Evolutionary conservation across 495 filamentous ascomycete genomes (phyloP).

Genomic region (Annulohypoxylon stygium): DNA sequence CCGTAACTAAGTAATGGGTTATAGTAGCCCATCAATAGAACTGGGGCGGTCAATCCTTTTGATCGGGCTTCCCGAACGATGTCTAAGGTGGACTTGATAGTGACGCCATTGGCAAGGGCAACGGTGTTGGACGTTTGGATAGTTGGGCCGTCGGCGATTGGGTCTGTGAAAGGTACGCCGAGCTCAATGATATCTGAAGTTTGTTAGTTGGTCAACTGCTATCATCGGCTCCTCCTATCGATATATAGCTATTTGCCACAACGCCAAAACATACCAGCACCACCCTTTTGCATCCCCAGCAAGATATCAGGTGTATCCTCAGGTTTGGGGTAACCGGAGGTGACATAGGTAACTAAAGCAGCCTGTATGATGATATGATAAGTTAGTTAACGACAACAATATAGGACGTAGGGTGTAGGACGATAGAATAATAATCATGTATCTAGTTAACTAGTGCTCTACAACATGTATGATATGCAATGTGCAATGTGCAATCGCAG

Average conservation of each 20-base stretch:
- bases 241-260: conserved; percentile 12
- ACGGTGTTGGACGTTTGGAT: conserved; percentile 92
- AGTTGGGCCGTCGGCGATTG: conserved; percentile 94
- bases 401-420: neutral
- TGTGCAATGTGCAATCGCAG: neutral
- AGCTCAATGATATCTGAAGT: conserved; percentile 81
- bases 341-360: conserved; percentile 95
- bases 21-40: conserved; percentile 99
- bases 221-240: neutral
- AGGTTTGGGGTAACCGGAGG: conserved; percentile 90
- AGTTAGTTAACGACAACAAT: conserved; percentile 12
- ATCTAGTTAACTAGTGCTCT: neutral
- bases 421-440: neutral
- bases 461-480: neutral
- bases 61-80: conserved; percentile 82
- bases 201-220: conserved; percentile 2
- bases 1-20: conserved; percentile 95
- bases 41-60: conserved; percentile 80
- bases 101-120: conserved; percentile 90
- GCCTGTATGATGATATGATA: conserved; percentile 55
- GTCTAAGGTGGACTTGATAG: conserved; percentile 78
- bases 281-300: conserved; percentile 90
- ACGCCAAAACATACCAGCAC: conserved; percentile 75
- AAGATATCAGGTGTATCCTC: conserved; percentile 86
- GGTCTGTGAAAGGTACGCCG: conserved; percentile 96